phyloP scores from a whole-genome alignment of 2,329 filamentous ascomycete species.

The Iodosphaeria phyllophila region DNA sequence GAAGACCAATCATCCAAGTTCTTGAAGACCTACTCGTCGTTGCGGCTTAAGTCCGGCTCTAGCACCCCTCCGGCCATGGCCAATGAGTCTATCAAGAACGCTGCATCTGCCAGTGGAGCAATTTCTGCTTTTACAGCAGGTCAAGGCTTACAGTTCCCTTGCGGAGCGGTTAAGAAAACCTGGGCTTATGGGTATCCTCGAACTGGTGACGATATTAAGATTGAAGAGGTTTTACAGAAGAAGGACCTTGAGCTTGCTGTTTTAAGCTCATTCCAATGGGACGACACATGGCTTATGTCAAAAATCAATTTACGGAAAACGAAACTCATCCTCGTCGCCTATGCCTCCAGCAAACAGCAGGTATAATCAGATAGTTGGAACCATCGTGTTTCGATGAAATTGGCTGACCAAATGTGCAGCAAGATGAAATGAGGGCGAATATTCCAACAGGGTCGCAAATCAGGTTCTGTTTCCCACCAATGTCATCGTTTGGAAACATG shows the following conservation, averaged over 20 bases:
- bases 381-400: no score
- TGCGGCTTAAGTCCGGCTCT: no score
- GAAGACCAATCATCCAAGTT: no score
- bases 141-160: slow-evolving; percentile 20
- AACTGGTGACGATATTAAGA: slow-evolving; percentile 54
- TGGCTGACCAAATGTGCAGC: slow-evolving; percentile 15
- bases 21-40: no score
- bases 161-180: slow-evolving; percentile 64
- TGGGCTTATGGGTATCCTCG: slow-evolving; percentile 48
- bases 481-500: slow-evolving; percentile 62
- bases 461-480: slow-evolving; percentile 63
- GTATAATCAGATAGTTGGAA: no score
- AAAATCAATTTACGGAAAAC: slow-evolving; percentile 47
- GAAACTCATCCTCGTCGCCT: slow-evolving; percentile 41
- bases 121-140: background rate
- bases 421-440: slow-evolving; percentile 27
- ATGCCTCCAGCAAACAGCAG: slow-evolving; percentile 30
- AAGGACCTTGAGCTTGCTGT: slow-evolving; percentile 56
- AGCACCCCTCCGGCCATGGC: background rate
- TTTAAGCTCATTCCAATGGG: slow-evolving; percentile 75
- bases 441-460: slow-evolving; percentile 30
- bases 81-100: no score
- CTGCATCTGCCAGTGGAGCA: no score
- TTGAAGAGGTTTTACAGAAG: slow-evolving; percentile 72
- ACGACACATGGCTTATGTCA: slow-evolving; percentile 58